Conservation (phyloP, 176 grass and related monocot genomes). For the Ampelocalamus luodianensis region DNA sequence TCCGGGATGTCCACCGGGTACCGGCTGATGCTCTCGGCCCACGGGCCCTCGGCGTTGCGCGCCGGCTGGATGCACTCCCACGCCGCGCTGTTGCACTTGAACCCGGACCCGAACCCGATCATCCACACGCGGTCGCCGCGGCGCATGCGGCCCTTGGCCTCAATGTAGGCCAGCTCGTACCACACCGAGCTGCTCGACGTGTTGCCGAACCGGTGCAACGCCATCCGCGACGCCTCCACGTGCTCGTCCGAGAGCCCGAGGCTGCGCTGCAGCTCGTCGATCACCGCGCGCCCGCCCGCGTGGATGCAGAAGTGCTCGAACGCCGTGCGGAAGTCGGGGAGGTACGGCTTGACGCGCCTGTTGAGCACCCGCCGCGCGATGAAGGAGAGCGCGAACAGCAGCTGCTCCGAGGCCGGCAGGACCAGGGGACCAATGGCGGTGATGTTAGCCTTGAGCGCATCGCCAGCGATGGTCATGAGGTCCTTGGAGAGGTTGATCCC, state of each 20-base stretch:
- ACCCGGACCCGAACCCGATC: constrained; percentile 39
- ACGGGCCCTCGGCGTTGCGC: constrained; percentile 47
- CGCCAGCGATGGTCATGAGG: constrained; percentile 77
- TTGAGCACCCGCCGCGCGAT: constrained; percentile 63
- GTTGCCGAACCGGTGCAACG: constrained; percentile 90
- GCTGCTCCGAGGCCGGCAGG: constrained; percentile 77
- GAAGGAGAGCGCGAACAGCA: constrained; percentile 68
- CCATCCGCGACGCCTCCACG: constrained; percentile 92
- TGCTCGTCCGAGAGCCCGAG: constrained; percentile 68
- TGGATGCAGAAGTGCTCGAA: constrained; percentile 99
- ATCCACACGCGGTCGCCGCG: too few species aligned
- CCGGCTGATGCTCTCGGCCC: constrained; percentile 59
- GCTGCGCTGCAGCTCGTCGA: constrained; percentile 96
- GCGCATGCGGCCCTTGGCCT: constrained; percentile 34
- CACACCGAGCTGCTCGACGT: constrained; percentile 53
- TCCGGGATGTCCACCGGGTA: constrained; percentile 76
- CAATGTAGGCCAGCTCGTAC: constrained; percentile 52
- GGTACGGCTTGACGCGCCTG: constrained; percentile 65
- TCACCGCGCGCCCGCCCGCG: constrained; percentile 79
- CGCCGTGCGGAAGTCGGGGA: constrained; percentile 77
- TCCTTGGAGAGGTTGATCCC: constrained; percentile 79
- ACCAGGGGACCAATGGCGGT: constrained; percentile 69
- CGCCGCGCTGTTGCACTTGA: constrained; percentile 96
- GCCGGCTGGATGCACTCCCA: constrained; percentile 77
- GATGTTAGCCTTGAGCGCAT: constrained; percentile 81